Percentiles rank a stretch among this genome's conserved stretches.
Evolutionary conservation across 139 green algal genomes (phyloP).

Genomic region (Chlamydomonas sp.): DNA sequence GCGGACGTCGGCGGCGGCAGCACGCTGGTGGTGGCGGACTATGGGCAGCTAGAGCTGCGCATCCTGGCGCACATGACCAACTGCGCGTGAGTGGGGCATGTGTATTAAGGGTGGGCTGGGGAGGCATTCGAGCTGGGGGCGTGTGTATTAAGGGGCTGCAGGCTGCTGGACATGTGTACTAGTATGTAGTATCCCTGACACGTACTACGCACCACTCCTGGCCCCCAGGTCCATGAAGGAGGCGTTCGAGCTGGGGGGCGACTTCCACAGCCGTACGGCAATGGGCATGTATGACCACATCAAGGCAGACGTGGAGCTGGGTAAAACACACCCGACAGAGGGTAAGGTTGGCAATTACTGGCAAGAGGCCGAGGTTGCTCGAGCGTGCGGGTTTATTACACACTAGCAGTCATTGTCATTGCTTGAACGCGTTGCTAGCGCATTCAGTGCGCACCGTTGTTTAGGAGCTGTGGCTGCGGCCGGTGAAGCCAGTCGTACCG

Average conservation of each 20-base stretch:
- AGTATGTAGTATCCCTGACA: neutral
- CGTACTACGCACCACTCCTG: neutral
- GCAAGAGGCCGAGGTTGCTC: no score
- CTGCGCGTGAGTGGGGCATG: constrained; percentile 62
- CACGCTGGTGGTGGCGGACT: constrained; percentile 96
- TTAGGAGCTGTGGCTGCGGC: no score
- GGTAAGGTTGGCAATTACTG: neutral
- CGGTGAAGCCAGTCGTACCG: no score
- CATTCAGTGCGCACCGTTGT: neutral
- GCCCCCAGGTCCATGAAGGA: constrained; percentile 77
- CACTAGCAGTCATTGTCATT: no score
- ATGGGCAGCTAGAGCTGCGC: constrained; percentile 98
- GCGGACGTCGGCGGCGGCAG: constrained; percentile 76
- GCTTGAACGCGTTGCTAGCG: neutral
- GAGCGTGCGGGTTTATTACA: no score
- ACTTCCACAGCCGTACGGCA: constrained; percentile 97
- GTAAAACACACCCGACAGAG: constrained; percentile 26
- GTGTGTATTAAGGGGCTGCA: neutral
- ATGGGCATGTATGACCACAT: constrained; percentile 98
- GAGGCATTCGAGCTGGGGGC: neutral
- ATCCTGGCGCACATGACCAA: constrained; percentile 95
- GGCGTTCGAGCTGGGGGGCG: constrained; percentile 92
- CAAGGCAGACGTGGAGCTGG: constrained; percentile 77
- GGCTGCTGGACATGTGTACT: no score
- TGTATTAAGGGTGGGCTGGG: neutral